Evolutionary conservation across 768 basidiomycete genomes (phyloP), one percentile per base, ranked within the genome.

Genomic region (Agrocybe praecox): DNA sequence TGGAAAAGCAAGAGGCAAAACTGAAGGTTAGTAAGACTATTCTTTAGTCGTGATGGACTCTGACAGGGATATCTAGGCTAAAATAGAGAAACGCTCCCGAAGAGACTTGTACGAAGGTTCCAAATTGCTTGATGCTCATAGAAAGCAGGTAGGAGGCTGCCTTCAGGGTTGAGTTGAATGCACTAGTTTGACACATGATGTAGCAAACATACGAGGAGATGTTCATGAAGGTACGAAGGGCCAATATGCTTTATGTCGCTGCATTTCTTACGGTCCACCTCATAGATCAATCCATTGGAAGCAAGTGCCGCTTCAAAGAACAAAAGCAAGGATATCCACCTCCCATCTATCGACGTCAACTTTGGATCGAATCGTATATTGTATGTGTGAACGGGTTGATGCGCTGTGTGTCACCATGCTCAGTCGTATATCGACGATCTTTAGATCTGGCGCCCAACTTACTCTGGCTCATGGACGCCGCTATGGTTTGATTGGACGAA

Each of bases 171-270:
- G 14, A 5, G n/a, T n/a, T 46, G 22, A 26, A 26, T 9, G 23
- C 10, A 14, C 26, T 32, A 40, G 5, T 11, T 14, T 59, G 29
- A 65, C 50, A 55, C 46, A 17, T 56, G 26, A 44, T 61, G 34
- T 64, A 98, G 88, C 94, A 98, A 90, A 85, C 89, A 18, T 98
- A 98, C 74, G 96, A 98, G 69, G 97, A 99, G 69, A 89, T 99
- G 86, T 99, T 95, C 76, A 92, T 99, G 92, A 94, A 97, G 82
- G 94, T 88, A 51, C 50, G 52, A 23, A n/a, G 2, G 10, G 17
- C 22, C 42, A 22, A 6, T 19, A 15, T 32, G 3, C 15, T 2
- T 21, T n/a, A 36, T 22, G n/a, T 32, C n/a, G 29, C 19, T 32
- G 8, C 18, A 12, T 24, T n/a, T 11, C 29, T 48, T 32, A 44